A percentile compares a stretch with the other conserved stretches of the same genome.
phyloP scores from a whole-genome alignment of 1,139 yeast genomes.

The Hyphopichia pseudoburtonii region DNA sequence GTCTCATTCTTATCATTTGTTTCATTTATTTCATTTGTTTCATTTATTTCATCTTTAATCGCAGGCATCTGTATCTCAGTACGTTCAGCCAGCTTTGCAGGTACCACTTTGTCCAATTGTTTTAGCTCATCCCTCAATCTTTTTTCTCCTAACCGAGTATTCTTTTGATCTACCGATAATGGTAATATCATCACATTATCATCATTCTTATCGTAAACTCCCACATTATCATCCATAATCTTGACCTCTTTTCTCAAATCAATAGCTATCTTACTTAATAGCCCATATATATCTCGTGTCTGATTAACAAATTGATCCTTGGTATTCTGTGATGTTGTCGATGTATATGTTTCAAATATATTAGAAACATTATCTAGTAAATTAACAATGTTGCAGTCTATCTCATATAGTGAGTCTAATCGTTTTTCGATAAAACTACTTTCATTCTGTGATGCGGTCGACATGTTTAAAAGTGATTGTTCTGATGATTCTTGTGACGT shows the following conservation, averaged over 20 bases:
- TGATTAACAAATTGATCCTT: constrained; percentile 28
- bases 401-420: constrained; percentile 42
- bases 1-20: constrained; percentile 4
- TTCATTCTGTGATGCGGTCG: too few species aligned
- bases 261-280: constrained; percentile 43
- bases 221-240: constrained; percentile 57
- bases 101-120: constrained; percentile 24
- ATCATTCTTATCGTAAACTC: constrained; percentile 42
- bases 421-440: constrained; percentile 45
- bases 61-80: not conserved
- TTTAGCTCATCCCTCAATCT: constrained; percentile 42
- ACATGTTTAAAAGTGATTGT: too few species aligned
- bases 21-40: constrained; percentile 1
- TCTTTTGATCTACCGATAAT: constrained; percentile 60
- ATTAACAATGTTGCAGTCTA: constrained; percentile 46
- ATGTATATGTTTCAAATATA: constrained; percentile 41
- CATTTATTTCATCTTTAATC: not conserved
- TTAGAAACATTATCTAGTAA: constrained; percentile 40
- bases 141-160: constrained; percentile 53
- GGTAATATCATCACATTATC: constrained; percentile 58
- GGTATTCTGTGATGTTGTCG: constrained; percentile 15
- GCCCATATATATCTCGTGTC: constrained; percentile 33
- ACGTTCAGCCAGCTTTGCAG: too few species aligned
- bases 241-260: constrained; percentile 57
- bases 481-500: too few species aligned